Conservation (phyloP, 257 asterid genomes). For the Fraxinus quadrangulata region DNA sequence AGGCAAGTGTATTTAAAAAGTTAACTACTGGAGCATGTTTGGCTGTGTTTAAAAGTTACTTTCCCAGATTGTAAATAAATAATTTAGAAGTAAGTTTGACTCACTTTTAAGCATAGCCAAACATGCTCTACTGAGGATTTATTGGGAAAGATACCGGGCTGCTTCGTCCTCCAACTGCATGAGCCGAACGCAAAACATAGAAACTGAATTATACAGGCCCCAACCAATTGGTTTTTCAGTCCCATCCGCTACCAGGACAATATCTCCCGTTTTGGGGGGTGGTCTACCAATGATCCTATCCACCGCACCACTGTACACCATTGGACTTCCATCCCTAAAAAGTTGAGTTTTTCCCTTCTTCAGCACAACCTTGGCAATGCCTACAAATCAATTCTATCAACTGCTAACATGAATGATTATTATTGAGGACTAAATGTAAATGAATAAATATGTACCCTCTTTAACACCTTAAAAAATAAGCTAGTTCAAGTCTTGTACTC, state of each 20-base stretch:
- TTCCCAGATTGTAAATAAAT: too few species aligned
- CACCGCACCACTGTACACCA: conserved; percentile 97
- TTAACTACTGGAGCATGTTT: conserved; percentile 9
- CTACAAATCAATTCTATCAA: conserved; percentile 36
- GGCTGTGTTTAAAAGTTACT: neutral
- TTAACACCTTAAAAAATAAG: neutral
- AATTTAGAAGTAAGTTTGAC: neutral
- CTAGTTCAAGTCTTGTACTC: neutral
- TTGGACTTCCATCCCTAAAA: conserved; percentile 85
- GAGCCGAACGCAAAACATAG: conserved; percentile 94
- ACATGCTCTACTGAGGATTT: conserved; percentile 7
- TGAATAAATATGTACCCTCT: neutral
- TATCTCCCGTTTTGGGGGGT: conserved; percentile 86
- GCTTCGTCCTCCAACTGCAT: conserved; percentile 94
- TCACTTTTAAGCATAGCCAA: neutral
- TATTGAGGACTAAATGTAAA: too few species aligned
- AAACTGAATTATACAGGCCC: conserved; percentile 92
- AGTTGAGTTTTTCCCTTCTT: conserved; percentile 91
- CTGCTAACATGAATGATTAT: neutral
- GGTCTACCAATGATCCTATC: conserved; percentile 90
- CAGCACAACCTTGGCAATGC: conserved; percentile 83
- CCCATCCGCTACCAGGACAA: conserved; percentile 88
- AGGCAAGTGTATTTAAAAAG: conserved; percentile 20
- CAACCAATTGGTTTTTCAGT: conserved; percentile 86
- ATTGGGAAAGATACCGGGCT: conserved; percentile 42